These are phyloP conservation scores for Euphorbia celastroides DNA, from an alignment of 441 rosid genomes.

Conservation along the genomic window DNA sequence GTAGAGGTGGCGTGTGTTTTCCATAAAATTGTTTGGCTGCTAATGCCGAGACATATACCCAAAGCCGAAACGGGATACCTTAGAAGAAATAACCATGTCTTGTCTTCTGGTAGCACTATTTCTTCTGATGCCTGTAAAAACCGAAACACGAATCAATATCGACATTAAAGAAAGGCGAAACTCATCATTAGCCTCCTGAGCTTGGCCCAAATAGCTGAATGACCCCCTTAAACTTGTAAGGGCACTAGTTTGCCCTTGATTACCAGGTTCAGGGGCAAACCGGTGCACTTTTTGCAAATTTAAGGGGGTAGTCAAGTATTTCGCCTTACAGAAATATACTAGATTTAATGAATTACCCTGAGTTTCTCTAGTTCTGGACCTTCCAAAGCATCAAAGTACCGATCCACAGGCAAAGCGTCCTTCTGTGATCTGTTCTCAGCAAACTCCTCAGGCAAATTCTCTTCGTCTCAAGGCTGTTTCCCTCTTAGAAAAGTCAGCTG, in stretches of 20 bases:
- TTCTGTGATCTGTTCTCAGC: slow-evolving; percentile 25
- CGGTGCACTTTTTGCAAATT: too few relatives aligned
- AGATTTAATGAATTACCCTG: slow-evolving; percentile 33
- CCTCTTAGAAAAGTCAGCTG: slow-evolving; percentile 57
- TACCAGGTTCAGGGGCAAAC: too few relatives aligned
- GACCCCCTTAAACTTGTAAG: too few relatives aligned
- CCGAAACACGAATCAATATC: background rate
- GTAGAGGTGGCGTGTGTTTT: slow-evolving; percentile 55
- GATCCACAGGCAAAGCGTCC: slow-evolving; percentile 53
- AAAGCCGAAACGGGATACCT: slow-evolving; percentile 67
- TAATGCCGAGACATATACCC: slow-evolving; percentile 83
- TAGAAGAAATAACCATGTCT: slow-evolving; percentile 81
- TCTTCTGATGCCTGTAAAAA: slow-evolving; percentile 55
- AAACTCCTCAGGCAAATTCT: slow-evolving; percentile 14
- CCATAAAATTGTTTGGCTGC: slow-evolving; percentile 94
- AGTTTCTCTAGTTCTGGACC: slow-evolving; percentile 87
- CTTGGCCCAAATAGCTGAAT: too few relatives aligned
- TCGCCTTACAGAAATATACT: too few relatives aligned
- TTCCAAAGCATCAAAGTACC: slow-evolving; percentile 75
- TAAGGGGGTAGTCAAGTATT: too few relatives aligned
- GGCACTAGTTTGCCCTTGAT: too few relatives aligned
- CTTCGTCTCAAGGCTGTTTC: slow-evolving; percentile 34
- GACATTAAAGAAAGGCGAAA: background rate
- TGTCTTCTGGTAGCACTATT: slow-evolving; percentile 67
- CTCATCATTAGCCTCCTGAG: too few relatives aligned